phyloP scores from a whole-genome alignment of 2,329 filamentous ascomycete species.

The Ilyonectria destructans region DNA sequence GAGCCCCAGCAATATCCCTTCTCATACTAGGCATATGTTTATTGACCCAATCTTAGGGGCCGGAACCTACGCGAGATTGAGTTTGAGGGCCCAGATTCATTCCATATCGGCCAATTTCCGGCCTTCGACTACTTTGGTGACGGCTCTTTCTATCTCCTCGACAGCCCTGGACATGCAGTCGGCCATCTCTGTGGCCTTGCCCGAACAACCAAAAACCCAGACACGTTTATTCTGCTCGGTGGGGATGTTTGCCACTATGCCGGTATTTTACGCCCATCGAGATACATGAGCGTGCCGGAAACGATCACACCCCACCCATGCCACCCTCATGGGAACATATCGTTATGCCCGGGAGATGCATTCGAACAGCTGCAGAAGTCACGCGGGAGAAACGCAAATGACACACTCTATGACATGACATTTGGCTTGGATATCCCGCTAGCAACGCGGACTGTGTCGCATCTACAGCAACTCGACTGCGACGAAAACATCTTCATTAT shows the following conservation, averaged over 20 bases:
- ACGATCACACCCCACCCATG: slow-evolving; percentile 46
- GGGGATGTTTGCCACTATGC: slow-evolving; percentile 61
- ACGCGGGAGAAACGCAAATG: slow-evolving; percentile 35
- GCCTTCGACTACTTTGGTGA: slow-evolving; percentile 62
- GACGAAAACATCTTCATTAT: slow-evolving; percentile 41
- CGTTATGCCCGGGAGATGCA: slow-evolving; percentile 39
- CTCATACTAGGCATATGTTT: accelerated
- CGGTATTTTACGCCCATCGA: slow-evolving; percentile 56
- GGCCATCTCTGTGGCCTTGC: slow-evolving; percentile 62
- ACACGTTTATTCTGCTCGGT: slow-evolving; percentile 60
- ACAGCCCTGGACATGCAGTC: slow-evolving; percentile 59
- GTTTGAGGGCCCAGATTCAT: slow-evolving; percentile 41
- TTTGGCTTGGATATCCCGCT: slow-evolving; percentile 41
- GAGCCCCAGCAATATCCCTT: slow-evolving; percentile 11
- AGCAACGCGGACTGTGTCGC: slow-evolving; percentile 31
- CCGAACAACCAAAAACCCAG: slow-evolving; percentile 51
- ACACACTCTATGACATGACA: slow-evolving; percentile 40
- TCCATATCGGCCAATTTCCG: slow-evolving; percentile 56
- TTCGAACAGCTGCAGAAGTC: slow-evolving; percentile 38
- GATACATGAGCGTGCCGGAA: slow-evolving; percentile 53
- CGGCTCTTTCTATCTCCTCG: slow-evolving; percentile 60
- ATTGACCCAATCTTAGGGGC: slow-evolving; percentile 26
- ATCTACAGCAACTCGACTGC: slow-evolving; percentile 42
- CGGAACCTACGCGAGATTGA: slow-evolving; percentile 50
- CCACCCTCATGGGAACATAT: slow-evolving; percentile 7